A percentile compares a stretch with the other conserved stretches of the same genome.
Evolutionary conservation across 148 eudicot genomes (phyloP).

Genomic region (Spergularia marina): DNA sequence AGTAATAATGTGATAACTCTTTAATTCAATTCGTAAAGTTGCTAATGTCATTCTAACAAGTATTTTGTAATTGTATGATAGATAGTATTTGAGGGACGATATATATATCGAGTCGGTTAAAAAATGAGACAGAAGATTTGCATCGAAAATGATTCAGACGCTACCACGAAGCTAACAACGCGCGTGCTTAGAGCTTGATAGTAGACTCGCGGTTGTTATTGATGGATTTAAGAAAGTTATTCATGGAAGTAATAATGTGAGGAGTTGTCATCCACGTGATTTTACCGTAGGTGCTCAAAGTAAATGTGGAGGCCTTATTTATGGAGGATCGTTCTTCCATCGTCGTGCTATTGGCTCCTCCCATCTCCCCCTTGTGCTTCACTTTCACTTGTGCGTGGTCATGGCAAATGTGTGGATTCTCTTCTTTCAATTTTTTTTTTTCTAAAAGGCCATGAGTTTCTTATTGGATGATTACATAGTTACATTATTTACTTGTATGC

Average conservation of each 20-base stretch:
- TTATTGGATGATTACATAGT: neutral
- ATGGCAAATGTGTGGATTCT: slow-evolving; percentile 5
- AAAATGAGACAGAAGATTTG: too few relatives aligned
- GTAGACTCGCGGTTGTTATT: too few relatives aligned
- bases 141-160: too few relatives aligned
- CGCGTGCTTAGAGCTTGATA: too few relatives aligned
- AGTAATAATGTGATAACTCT: too few relatives aligned
- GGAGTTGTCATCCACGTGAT: slow-evolving; percentile 25
- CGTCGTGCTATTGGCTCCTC: slow-evolving; percentile 26
- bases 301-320: slow-evolving; percentile 8
- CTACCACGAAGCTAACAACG: too few relatives aligned
- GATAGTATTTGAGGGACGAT: too few relatives aligned
- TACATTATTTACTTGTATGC: neutral
- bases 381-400: slow-evolving; percentile 10
- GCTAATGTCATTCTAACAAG: too few relatives aligned
- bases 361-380: slow-evolving; percentile 8
- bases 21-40: too few relatives aligned
- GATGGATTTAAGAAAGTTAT: neutral
- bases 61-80: too few relatives aligned
- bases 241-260: neutral
- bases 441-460: neutral
- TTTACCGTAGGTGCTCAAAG: neutral
- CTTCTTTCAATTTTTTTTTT: neutral
- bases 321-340: neutral
- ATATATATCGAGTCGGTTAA: too few relatives aligned